Evolutionary conservation across 139 green algal species (phyloP), one percentile per base, ranked within the genome.

Genomic region (Pseudopediastrum boryanum): DNA sequence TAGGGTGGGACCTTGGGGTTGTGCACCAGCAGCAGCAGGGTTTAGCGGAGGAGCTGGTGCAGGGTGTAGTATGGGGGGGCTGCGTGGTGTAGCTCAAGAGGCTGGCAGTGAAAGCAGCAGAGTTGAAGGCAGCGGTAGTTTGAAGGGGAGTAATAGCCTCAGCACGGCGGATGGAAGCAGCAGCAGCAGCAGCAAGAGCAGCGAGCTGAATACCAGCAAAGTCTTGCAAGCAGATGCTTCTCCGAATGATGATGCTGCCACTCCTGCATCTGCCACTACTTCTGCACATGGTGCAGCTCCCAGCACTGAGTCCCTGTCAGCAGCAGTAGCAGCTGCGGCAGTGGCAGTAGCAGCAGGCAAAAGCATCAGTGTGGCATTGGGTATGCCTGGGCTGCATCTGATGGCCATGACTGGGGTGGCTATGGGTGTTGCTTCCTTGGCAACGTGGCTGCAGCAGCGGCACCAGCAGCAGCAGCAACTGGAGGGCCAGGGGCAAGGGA

Each of bases 351-450:
- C 58, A 13, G 46, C 38, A 2, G 38, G 71, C 9, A 35, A 81
- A 21, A 4, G n/a, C 10, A 1, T 87, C 2, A 81, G 86, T 1
- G 69, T 29, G 0, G 70, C 44, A 29, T 23, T 78, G 1, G 68
- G 71, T 19, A 23, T 71, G 4, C 56, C 54, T 42, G 65, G 19
- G 31, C 75, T 91, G 29, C 71, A 41, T 25, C 61, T 89, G 38
- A 43, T 86, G 48, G 54, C 85, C 48, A 71, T 86, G 65, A 74
- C 79, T 52, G 84, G 84, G 21, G 25, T 79, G 25, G 76, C 25
- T 19, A 8, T 87, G 8, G 66, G 78, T 27, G 54, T 35, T 10
- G 61, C 41, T 29, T 64, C 27, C 54, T 64, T 19, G 4, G 50
- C 69, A 51, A 43, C 31, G 33, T 52, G 33, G n/a, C 54, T 27